phyloP scores from a whole-genome alignment of 352 stramenopile species.

The Pythium folliculosum region DNA sequence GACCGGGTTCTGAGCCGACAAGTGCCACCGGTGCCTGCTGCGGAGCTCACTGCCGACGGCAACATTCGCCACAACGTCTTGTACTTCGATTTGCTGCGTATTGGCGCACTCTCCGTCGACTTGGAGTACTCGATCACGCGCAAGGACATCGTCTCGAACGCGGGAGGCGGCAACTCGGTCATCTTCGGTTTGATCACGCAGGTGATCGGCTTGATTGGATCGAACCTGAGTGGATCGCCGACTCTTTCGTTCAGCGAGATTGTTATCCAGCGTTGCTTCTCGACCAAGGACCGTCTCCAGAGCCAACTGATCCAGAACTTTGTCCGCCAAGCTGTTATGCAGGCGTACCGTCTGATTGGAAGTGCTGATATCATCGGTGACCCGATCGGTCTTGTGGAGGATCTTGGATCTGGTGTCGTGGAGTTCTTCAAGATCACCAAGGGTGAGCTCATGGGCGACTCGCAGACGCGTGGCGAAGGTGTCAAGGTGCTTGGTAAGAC shows the following conservation, averaged over 20 bases:
- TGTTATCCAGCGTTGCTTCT: constrained; percentile 82
- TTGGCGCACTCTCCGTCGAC: constrained; percentile 71
- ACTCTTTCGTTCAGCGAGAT: constrained; percentile 87
- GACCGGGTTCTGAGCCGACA: constrained; percentile 59
- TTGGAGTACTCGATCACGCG: constrained; percentile 86
- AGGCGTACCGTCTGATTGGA: constrained; percentile 81
- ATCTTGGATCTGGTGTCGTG: constrained; percentile 83
- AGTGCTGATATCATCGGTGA: constrained; percentile 88
- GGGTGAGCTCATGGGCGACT: constrained; percentile 76
- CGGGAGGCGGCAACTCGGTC: constrained; percentile 61
- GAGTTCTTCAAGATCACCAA: constrained; percentile 91
- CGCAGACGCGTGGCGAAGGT: constrained; percentile 81
- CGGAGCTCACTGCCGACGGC: constrained; percentile 57
- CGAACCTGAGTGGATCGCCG: constrained; percentile 81
- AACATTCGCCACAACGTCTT: constrained; percentile 76
- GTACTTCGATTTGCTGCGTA: constrained; percentile 82
- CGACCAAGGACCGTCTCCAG: constrained; percentile 75
- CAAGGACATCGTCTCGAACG: constrained; percentile 78
- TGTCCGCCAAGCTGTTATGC: constrained; percentile 77
- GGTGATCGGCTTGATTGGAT: constrained; percentile 80
- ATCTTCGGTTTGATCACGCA: constrained; percentile 82
- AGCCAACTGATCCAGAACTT: constrained; percentile 85
- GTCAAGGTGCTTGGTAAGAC: constrained; percentile 88
- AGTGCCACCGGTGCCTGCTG: constrained; percentile 60
- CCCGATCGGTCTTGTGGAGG: constrained; percentile 84